phyloP scores from a whole-genome alignment of 2,329 filamentous ascomycete genomes.

The Alternaria ventricosa region DNA sequence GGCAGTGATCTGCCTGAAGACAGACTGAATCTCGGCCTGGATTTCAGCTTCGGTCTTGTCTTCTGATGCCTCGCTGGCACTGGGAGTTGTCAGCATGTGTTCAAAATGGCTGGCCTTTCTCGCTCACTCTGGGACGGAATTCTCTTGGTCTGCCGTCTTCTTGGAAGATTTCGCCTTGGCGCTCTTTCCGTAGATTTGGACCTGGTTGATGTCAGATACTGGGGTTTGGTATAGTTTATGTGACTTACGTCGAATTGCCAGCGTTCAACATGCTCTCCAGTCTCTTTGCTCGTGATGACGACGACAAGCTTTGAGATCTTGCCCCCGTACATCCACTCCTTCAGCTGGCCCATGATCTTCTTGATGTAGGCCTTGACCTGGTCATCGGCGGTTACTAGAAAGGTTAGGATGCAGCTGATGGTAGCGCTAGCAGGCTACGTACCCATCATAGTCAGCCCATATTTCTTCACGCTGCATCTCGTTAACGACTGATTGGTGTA shows the following conservation, averaged over 20 bases:
- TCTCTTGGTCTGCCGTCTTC: slow-evolving; percentile 71
- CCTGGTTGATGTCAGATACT: slow-evolving; percentile 49
- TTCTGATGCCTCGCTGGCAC: slow-evolving; percentile 39
- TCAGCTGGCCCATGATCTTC: slow-evolving; percentile 97
- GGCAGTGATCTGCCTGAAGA: slow-evolving; percentile 97
- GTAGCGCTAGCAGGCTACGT: slow-evolving; percentile 30
- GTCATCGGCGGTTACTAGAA: slow-evolving; percentile 85
- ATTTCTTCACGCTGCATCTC: slow-evolving; percentile 82
- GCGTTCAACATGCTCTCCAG: slow-evolving; percentile 91
- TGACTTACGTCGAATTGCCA: slow-evolving; percentile 91
- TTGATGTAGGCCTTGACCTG: slow-evolving; percentile 99
- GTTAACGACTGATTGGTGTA: slow-evolving; percentile 17
- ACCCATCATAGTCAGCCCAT: slow-evolving; percentile 97
- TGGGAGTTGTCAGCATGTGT: slow-evolving; percentile 29
- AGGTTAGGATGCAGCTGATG: slow-evolving; percentile 19
- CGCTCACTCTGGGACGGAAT: slow-evolving; percentile 63
- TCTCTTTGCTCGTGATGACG: slow-evolving; percentile 96
- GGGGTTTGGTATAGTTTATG: slow-evolving; percentile 39
- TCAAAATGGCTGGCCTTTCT: background rate
- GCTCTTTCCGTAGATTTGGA: slow-evolving; percentile 63
- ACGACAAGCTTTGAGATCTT: slow-evolving; percentile 98
- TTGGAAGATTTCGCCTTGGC: slow-evolving; percentile 59
- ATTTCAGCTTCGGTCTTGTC: slow-evolving; percentile 95
- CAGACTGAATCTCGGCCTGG: slow-evolving; percentile 91
- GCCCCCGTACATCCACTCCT: slow-evolving; percentile 95